Evolutionary conservation across 257 asterid species (phyloP).

Genomic region (Fraxinus pennsylvanica): DNA sequence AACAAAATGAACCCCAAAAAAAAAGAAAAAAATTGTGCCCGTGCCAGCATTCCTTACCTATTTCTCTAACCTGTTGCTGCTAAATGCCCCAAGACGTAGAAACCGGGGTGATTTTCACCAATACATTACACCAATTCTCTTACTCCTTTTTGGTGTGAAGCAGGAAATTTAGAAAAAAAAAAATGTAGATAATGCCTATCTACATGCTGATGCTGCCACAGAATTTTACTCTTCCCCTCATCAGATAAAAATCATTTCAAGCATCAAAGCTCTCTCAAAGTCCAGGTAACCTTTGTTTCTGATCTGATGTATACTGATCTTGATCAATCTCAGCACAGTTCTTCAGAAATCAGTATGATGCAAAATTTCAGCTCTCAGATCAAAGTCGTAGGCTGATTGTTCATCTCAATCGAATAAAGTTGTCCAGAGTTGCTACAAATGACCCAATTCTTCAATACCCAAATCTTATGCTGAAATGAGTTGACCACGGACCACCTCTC

Average conservation of each 20-base stretch:
- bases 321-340: background rate
- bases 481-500: background rate
- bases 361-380: background rate
- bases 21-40: too few species aligned
- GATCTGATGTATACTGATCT: background rate
- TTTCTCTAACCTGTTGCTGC: too few species aligned
- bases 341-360: background rate
- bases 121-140: too few species aligned
- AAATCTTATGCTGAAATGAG: background rate
- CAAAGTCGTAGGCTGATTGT: background rate
- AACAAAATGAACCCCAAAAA: too few species aligned
- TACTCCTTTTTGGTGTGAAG: too few species aligned
- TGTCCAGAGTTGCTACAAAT: background rate
- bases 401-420: background rate
- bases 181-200: background rate
- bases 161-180: too few species aligned
- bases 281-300: background rate
- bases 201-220: background rate
- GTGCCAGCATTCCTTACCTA: too few species aligned
- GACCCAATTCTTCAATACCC: background rate
- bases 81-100: too few species aligned
- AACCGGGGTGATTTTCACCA: too few species aligned
- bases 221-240: background rate
- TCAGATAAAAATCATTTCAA: background rate
- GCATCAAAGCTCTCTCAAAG: background rate